Base-by-base conservation (phyloP, 768 basidiomycete species). In the Tricholoma saponaceum region DNA sequence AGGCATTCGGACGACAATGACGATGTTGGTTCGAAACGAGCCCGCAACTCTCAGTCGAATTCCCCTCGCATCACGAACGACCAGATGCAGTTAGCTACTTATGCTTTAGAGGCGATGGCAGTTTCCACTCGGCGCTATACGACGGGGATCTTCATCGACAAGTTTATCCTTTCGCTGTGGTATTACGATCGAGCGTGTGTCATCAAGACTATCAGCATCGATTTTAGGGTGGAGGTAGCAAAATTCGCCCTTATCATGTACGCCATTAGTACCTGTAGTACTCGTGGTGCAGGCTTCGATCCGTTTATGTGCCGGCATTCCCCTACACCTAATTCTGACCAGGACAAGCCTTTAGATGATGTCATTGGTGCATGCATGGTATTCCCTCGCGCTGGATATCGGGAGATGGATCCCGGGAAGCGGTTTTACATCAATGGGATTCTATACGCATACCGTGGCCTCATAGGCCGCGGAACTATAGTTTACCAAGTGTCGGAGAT, bases 121-220 rank as follows among this genome's bases (percentile, higher is more conserved):
- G 63, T 69, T 26, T 18, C 54, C 18, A 58, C 23, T 22, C 12
- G 22, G 4, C 41, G 16, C 18, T 22, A 22, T 43, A 23, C 44
- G 10, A 46, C 12, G 23, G 44, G 22, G 23, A 12, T 46, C 4
- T 25, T 25, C 13, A 25, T 25, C 12, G 44, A 46, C 44, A 46
- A 46, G 10, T 43, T 43, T 18, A 43, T 43, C 18, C 18, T 43
- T 18, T 43, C 59, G n/a, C 35, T 60, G 18, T 60, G 59, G 59
- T 57, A 60, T 22, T 57, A 60, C 22, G 59, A 57, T n/a, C 55
- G 55, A 6, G 41, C 56, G 26, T 49, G 59, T 39, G 52, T 39
- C 23, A 50, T 57, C 43, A 51, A 54, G 28, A 57, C 51, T 12
- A 32, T 33, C 41, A 18, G 47, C 9, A 52, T 57, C 23, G 47